These are phyloP conservation scores for Fragosphaeria purpurea DNA, from an alignment of 2,329 filamentous ascomycete species.

Conservation along the genomic window DNA sequence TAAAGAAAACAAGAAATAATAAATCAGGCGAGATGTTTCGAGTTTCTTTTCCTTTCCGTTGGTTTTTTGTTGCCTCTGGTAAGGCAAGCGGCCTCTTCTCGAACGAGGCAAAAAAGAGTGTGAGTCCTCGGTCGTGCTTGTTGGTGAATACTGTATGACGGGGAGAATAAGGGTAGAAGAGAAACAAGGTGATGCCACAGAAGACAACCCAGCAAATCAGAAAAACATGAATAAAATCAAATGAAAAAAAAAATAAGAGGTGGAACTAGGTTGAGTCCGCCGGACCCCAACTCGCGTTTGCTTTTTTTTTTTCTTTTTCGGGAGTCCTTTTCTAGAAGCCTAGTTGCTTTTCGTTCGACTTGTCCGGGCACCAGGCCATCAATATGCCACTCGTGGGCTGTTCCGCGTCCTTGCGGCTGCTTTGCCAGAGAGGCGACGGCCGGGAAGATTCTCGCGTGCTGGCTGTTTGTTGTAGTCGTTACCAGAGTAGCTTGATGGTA, in stretches of 20 bases:
- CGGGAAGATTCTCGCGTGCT: background rate
- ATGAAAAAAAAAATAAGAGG: slow-evolving; percentile 3
- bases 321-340: too few species aligned
- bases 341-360: too few species aligned
- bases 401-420: background rate
- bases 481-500: too few species aligned
- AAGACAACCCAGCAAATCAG: too few species aligned
- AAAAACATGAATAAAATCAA: background rate
- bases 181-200: background rate
- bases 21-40: too few species aligned
- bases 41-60: background rate
- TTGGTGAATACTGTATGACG: too few species aligned
- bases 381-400: background rate
- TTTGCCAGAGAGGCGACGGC: background rate
- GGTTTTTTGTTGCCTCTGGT: background rate
- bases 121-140: too few species aligned
- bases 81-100: background rate
- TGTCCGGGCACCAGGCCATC: background rate
- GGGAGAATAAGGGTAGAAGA: background rate
- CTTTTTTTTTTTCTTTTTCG: too few species aligned
- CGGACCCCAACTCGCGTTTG: too few species aligned
- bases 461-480: background rate
- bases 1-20: too few species aligned
- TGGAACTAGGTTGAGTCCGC: background rate
- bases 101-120: background rate